Conservation (phyloP, 495 filamentous ascomycete species). For the Penicillium canariense region DNA sequence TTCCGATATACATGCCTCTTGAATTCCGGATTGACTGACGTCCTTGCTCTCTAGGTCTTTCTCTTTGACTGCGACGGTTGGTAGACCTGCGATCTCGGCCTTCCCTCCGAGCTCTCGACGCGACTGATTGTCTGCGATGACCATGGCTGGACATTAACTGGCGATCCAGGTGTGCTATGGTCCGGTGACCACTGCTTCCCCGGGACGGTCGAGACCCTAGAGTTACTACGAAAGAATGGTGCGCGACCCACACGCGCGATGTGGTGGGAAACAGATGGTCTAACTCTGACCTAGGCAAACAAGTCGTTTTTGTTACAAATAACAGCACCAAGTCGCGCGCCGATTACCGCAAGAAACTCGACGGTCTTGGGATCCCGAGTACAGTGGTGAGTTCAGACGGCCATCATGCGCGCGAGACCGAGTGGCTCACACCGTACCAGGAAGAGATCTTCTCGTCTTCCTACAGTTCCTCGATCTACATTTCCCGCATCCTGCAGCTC, state of each 20-base stretch:
- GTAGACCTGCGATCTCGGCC: constrained; percentile 23
- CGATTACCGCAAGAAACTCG: constrained; percentile 89
- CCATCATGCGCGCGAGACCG: background rate
- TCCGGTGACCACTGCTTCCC: constrained; percentile 87
- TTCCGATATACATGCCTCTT: background rate
- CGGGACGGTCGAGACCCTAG: constrained; percentile 76
- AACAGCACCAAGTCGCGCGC: constrained; percentile 95
- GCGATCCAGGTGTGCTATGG: constrained; percentile 80
- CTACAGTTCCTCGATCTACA: constrained; percentile 94
- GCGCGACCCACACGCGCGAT: background rate
- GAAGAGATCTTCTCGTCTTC: constrained; percentile 96
- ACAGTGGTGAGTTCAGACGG: constrained; percentile 46
- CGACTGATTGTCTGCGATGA: constrained; percentile 4
- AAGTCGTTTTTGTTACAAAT: constrained; percentile 94
- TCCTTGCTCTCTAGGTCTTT: constrained; percentile 62
- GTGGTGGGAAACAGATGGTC: background rate
- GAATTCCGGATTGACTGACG: background rate
- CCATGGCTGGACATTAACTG: constrained; percentile 29
- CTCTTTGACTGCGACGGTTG: constrained; percentile 96
- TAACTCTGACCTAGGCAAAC: constrained; percentile 64
- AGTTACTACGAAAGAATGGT: constrained; percentile 79
- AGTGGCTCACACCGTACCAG: constrained; percentile 30
- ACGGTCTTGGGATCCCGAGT: constrained; percentile 75
- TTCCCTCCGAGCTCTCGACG: constrained; percentile 4
- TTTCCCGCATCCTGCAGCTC: constrained; percentile 83